Evolutionary conservation across 148 eudicot species (phyloP), one percentile per base, ranked within the genome.

Genomic region (Fagopyrum homotropicum): DNA sequence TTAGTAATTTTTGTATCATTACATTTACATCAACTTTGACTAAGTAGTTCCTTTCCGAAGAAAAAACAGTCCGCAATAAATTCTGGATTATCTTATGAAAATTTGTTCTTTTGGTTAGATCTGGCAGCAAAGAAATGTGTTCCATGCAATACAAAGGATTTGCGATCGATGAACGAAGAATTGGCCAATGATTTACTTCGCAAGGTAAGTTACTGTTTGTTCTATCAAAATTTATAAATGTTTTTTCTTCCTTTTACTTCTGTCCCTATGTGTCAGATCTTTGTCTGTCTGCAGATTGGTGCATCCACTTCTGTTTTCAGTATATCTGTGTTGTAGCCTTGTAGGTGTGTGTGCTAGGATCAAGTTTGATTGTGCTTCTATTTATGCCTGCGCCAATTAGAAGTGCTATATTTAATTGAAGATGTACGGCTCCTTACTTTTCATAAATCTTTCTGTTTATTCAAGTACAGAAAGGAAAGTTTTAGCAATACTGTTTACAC

Each of bases 41-140:
- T 35, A 35, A 59, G 7, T 19, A 35, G 6, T 66, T 35, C 71
- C 71, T 66, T 15, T 43, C 47, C 15, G 19, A 66, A 9, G 46
- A 43, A 40, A 66, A 66, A 0, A 17, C 11, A 19, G 9, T n/a
- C 16, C 30, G 47, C 46, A 14, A 66, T 12, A 40, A 66, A 30
- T 4, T 15, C 54, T 72, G 56, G 7, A 40, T 40, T 46, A 45
- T 35, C 56, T 50, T 40, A 75, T 35, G 71, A 52, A 17, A 14
- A 22, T 74, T 57, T 66, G 4, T 14, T 80, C 71, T n/a, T 63
- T 47, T 52, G 80, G 69, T 44, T 85, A 94, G 97, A 90, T 81
- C 77, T 94, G 77, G 82, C 90, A 51, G 63, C 79, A 35, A 90
- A 94, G 89, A 91, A 90, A 77, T 94, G 98, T 81, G 97, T 91